Conservation (phyloP, 2,329 filamentous ascomycete genomes). For the Albifimbria verrucaria region DNA sequence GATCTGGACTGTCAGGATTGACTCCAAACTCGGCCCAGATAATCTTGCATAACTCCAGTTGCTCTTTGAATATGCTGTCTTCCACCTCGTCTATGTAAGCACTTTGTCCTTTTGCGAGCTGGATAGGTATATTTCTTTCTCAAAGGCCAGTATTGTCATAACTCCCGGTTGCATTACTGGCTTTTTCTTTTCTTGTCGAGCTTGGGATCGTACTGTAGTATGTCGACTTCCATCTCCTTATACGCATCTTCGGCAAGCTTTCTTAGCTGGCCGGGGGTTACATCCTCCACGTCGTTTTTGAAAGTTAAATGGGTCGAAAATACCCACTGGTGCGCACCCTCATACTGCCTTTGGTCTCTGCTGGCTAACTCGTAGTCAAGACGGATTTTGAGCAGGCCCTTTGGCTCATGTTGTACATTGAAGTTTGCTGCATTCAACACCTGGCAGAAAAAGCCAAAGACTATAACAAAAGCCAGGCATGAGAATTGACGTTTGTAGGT, state of each 20-base stretch:
- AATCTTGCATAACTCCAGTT: neutral
- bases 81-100: conserved; percentile 1
- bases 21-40: neutral
- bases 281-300: neutral
- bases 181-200: neutral
- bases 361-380: neutral
- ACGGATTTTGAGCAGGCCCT: neutral
- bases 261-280: conserved; percentile 1
- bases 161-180: neutral
- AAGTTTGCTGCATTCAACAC: neutral
- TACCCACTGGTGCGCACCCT: neutral
- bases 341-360: neutral
- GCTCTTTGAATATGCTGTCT: neutral
- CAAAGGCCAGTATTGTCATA: conserved; percentile 6
- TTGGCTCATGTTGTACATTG: neutral
- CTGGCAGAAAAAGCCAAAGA: neutral
- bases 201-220: neutral
- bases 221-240: conserved; percentile 2
- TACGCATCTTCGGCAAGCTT: conserved; percentile 4
- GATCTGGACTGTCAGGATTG: neutral
- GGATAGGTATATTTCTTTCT: conserved; percentile 5
- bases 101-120: conserved; percentile 4
- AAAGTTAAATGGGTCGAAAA: neutral
- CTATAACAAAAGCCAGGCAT: neutral
- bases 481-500: neutral